A percentile compares a stretch with the other conserved stretches of the same genome.
These are phyloP conservation scores for Anthracocystis panici-leucophaei DNA, from an alignment of 1,284 basidiomycete species.

Conservation along the genomic window DNA sequence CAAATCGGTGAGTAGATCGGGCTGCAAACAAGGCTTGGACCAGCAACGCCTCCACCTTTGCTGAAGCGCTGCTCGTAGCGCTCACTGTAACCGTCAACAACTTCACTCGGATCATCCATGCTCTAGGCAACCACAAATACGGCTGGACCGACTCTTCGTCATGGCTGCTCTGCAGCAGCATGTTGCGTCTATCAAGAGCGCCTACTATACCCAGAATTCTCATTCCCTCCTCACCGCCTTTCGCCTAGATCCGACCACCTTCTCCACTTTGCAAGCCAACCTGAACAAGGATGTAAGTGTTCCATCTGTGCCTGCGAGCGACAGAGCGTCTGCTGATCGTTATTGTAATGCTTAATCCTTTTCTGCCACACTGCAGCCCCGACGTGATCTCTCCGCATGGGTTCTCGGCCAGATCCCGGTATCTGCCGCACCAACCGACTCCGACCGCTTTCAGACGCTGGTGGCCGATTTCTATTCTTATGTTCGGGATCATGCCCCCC, in stretches of 20 bases:
- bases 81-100: neutral
- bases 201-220: slow-evolving; percentile 35
- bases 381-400: slow-evolving; percentile 36
- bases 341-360: neutral
- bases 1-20: slow-evolving; percentile 10
- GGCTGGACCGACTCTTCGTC: neutral
- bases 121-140: neutral
- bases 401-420: slow-evolving; percentile 36
- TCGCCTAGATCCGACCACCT: slow-evolving; percentile 34
- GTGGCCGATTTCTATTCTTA: slow-evolving; percentile 46
- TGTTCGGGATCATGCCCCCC: slow-evolving; percentile 37
- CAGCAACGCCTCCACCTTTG: slow-evolving; percentile 17
- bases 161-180: slow-evolving; percentile 49
- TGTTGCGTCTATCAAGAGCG: slow-evolving; percentile 35
- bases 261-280: slow-evolving; percentile 32
- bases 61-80: neutral
- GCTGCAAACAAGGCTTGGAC: slow-evolving; percentile 13
- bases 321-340: neutral
- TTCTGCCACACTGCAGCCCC: slow-evolving; percentile 7
- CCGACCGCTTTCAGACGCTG: slow-evolving; percentile 49
- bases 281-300: slow-evolving; percentile 32
- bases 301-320: neutral
- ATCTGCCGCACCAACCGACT: slow-evolving; percentile 36
- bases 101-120: neutral
- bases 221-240: slow-evolving; percentile 28